Base-by-base conservation (phyloP, 1,284 basidiomycete genomes). In the Leccinum subatratum region DNA sequence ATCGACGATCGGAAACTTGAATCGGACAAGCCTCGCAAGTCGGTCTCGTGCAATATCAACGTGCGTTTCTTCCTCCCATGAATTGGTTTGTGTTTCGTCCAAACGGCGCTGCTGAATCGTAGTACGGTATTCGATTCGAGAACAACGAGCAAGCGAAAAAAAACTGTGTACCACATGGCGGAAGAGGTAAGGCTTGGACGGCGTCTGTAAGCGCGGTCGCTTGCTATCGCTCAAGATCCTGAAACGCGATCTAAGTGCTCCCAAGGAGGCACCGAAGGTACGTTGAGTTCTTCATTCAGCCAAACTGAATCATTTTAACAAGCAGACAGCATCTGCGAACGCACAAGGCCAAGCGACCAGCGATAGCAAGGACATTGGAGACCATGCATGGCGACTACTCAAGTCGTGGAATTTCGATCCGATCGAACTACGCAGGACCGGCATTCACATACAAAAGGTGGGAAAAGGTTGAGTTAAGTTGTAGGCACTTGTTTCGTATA, bases 111-210 rank as follows among this genome's bases (percentile, higher is more conserved):
- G 28, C 69, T 25, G 22, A 48, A 7, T 58, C 58, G 25, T 66
- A 95, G 93, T 99, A 98, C 77, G 96, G 95, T 0, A 98, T 99
- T 64, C 90, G 96, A 3, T 98, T 99, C 75, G 86, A 91, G 73
- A 88, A 85, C 63, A 83, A 89, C 65, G 87, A 88, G 42, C 90
- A 97, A 73, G 94, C 92, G 1, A 88, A 94, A 73, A n/a, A n/a
- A n/a, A n/a, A n/a, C n/a, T 72, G 79, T 96, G 4, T 80, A 79
- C 63, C 86, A 90, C 69, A 86, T 98, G 77, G 88, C 89, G 0
- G 83, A 81, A 37, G 95, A 94, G 77, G 90, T 93, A n/a, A 68
- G 84, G 93, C 7, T 80, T 95, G 73, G 83, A 87, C 64, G 85
- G 81, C 54, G 83, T 91, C 48, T 82, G 85, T 30, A 88, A 90